Percentiles rank a stretch among this genome's conserved stretches.
phyloP scores from a whole-genome alignment of 2,329 filamentous ascomycete genomes.

The Colletotrichum aenigma region DNA sequence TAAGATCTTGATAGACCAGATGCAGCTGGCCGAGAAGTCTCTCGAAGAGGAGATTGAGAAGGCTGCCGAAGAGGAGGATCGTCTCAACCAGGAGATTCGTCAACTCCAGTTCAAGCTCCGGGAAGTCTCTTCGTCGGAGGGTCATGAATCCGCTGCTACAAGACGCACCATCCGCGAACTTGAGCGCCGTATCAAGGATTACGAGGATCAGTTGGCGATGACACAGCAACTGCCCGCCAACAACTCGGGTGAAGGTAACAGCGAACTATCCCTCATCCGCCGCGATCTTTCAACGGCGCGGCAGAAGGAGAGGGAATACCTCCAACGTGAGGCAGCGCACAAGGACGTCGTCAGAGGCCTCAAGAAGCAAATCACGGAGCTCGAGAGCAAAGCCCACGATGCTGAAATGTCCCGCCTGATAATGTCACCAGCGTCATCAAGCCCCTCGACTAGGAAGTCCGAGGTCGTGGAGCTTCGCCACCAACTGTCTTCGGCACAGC shows the following conservation, averaged over 20 bases:
- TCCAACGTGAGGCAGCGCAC: slow-evolving; percentile 69
- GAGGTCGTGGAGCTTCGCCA: slow-evolving; percentile 64
- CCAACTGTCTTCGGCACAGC: slow-evolving; percentile 65
- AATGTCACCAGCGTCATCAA: slow-evolving; percentile 49
- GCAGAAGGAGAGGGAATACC: slow-evolving; percentile 68
- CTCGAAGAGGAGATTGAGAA: slow-evolving; percentile 70
- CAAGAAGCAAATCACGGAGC: slow-evolving; percentile 67
- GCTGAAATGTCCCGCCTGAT: slow-evolving; percentile 58
- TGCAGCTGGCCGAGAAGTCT: slow-evolving; percentile 63
- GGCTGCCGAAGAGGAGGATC: slow-evolving; percentile 69
- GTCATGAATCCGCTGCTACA: slow-evolving; percentile 59
- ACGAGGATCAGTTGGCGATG: slow-evolving; percentile 48
- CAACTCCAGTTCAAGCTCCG: slow-evolving; percentile 52
- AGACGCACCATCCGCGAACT: slow-evolving; percentile 69
- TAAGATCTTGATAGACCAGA: slow-evolving; percentile 58
- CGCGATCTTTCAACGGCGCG: slow-evolving; percentile 67
- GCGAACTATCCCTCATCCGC: slow-evolving; percentile 65
- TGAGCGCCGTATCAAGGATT: slow-evolving; percentile 64
- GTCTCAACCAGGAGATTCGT: slow-evolving; percentile 59
- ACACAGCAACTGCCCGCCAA: slow-evolving; percentile 34
- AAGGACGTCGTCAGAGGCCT: slow-evolving; percentile 67
- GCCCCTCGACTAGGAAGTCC: slow-evolving; percentile 56
- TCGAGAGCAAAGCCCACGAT: slow-evolving; percentile 72
- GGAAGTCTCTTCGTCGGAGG: slow-evolving; percentile 52
- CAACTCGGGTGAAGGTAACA: slow-evolving; percentile 43